These are phyloP conservation scores for Puccinia novopanici DNA, from an alignment of 1,284 basidiomycete species.

Conservation along the genomic window DNA sequence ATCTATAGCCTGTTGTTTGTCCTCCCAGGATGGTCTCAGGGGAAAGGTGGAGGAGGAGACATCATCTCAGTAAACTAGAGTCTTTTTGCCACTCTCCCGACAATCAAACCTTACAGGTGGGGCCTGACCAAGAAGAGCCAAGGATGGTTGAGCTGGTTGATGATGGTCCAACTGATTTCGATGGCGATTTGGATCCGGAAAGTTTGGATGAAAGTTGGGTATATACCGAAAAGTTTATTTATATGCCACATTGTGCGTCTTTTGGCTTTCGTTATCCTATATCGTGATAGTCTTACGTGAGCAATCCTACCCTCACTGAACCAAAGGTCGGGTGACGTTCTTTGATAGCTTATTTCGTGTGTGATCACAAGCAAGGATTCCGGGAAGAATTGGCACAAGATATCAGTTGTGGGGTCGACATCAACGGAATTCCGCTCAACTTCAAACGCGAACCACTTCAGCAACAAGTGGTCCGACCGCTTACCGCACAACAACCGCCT, in stretches of 20 bases:
- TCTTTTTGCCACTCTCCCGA: background rate
- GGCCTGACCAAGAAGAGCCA: slow-evolving; percentile 45
- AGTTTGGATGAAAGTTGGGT: slow-evolving; percentile 63
- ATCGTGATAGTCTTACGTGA: slow-evolving; percentile 65
- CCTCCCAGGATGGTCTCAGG: slow-evolving; percentile 63
- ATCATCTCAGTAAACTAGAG: slow-evolving; percentile 26
- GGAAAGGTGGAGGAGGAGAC: slow-evolving; percentile 60
- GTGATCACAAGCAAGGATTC: slow-evolving; percentile 68
- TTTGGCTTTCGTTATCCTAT: background rate
- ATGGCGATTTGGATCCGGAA: slow-evolving; percentile 66
- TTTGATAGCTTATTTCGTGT: slow-evolving; percentile 65
- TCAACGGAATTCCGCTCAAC: slow-evolving; percentile 40
- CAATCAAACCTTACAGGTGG: background rate
- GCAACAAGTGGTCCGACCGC: slow-evolving; percentile 42
- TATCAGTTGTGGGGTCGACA: slow-evolving; percentile 32
- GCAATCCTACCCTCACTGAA: background rate
- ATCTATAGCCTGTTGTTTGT: slow-evolving; percentile 61
- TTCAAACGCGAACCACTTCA: slow-evolving; percentile 18
- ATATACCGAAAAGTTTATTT: slow-evolving; percentile 63
- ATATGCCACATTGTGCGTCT: slow-evolving; percentile 52
- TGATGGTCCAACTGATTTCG: slow-evolving; percentile 58
- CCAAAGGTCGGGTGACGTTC: slow-evolving; percentile 9
- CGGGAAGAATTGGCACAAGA: slow-evolving; percentile 49
- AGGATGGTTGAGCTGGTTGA: slow-evolving; percentile 48
- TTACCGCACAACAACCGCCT: slow-evolving; percentile 47